Evolutionary conservation across 1,284 basidiomycete genomes (phyloP).

Genomic region (Bondarzewia mesenterica): DNA sequence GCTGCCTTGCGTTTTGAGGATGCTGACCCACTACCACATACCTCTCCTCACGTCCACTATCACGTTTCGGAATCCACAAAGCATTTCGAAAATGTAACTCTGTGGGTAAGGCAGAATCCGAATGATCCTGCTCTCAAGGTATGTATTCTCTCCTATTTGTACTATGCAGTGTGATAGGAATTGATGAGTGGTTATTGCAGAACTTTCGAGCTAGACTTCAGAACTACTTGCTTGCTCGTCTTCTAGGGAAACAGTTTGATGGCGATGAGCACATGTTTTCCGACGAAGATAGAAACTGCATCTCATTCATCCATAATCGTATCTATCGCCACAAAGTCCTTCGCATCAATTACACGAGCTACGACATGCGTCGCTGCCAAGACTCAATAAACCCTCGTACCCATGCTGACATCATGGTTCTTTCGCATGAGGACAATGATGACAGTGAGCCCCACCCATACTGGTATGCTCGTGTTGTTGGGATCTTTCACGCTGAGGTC

Average conservation of each 20-base stretch:
- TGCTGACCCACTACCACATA: conserved; percentile 2
- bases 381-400: conserved; percentile 17
- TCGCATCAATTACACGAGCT: conserved; percentile 4
- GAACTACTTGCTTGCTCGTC: conserved; percentile 2
- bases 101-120: conserved; percentile 6
- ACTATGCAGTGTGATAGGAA: neutral
- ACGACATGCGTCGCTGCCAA: conserved; percentile 9
- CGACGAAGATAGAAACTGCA: neutral
- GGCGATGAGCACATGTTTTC: neutral
- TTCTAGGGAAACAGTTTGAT: neutral
- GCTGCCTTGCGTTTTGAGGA: neutral
- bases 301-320: neutral
- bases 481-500: conserved; percentile 12
- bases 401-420: conserved; percentile 16
- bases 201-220: conserved; percentile 11
- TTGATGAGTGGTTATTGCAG: conserved; percentile 11
- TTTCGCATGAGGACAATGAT: neutral
- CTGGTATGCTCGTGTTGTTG: conserved; percentile 9
- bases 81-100: conserved; percentile 6
- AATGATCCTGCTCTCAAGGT: conserved; percentile 16
- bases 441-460: neutral
- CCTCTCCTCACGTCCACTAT: conserved; percentile 7
- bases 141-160: neutral
- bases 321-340: neutral
- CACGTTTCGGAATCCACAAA: conserved; percentile 9